Evolutionary conservation across 1,139 yeast species (phyloP), one percentile per base, ranked within the genome.

Genomic region (Candida mesenterica): DNA sequence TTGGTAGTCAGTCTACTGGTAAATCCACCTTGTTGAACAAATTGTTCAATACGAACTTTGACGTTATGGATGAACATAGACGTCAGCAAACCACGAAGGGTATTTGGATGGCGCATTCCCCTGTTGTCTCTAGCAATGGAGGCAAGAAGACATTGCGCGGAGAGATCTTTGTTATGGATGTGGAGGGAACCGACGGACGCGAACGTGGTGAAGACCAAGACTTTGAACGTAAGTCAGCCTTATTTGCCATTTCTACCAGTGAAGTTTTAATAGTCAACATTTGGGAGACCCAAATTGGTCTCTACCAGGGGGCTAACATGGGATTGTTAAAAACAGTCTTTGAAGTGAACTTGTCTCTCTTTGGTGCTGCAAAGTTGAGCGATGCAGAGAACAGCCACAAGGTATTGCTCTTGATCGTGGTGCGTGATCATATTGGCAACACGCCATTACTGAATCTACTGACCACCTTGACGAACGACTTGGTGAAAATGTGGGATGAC

Each of bases 141-240:
- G 40, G 43, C 7, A 45, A 43, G 18, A 40, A 32, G 14, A 30
- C 48, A 10, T 51, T 45, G 55, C 48, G 31, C 43, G 39, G 44
- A 45, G 60, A 59, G 31, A 67, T 89, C n/a, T 75, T 89, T 48
- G 95, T 92, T 2, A 74, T 92, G 77, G 98, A 92, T 57, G 97
- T 92, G 14, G 98, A 92, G 62, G 98, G 98, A 31, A 89, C 97
- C 2, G 98, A 92, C 62, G 98, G 98, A 31, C 75, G 97, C 44
- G 98, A 92, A 61, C 75, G 97, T 40, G 98, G 98, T 12, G 98
- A 92, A 50, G 98, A 92, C 59, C 97, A 92, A 59, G 98, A 92
- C 59, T 92, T 92, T 60, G 98, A 92, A 61, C 75, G 98, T 41
- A 92, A 92, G 54, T 90, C 97, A 2, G 97, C 98, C 0, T 65